phyloP scores from a whole-genome alignment of 176 grass and related monocot species.

The Zizania latifolia region DNA sequence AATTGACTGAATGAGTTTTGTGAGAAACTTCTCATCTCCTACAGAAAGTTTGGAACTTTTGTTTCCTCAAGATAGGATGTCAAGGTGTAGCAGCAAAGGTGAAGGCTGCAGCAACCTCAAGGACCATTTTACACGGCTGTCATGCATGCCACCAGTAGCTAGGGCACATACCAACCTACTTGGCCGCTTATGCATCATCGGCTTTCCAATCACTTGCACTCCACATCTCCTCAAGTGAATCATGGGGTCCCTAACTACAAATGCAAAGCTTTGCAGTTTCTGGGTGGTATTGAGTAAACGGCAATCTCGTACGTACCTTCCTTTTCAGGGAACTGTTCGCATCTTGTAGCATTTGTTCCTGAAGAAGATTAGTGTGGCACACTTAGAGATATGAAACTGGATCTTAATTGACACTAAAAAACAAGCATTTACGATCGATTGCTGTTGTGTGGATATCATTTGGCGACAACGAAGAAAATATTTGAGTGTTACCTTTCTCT shows the following conservation, averaged over 20 bases:
- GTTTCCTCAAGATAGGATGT: background rate
- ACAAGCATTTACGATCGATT: background rate
- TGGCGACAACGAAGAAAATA: background rate
- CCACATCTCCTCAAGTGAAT: background rate
- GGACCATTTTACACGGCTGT: background rate
- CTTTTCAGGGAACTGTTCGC: conserved; percentile 57
- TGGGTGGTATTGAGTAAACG: background rate
- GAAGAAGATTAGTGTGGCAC: background rate
- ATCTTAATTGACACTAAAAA: background rate
- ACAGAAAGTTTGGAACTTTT: background rate
- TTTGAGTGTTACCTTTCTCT: conserved; percentile 47
- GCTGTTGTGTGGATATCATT: background rate
- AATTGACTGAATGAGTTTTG: background rate
- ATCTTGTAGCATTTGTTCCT: conserved; percentile 68
- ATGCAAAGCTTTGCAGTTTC: background rate
- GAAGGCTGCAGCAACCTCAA: background rate
- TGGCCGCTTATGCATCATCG: background rate
- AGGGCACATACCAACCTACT: background rate
- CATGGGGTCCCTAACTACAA: conserved; percentile 23
- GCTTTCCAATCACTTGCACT: conserved; percentile 1
- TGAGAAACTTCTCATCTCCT: too few relatives aligned
- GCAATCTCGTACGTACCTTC: conserved; percentile 49
- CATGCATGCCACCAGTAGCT: background rate
- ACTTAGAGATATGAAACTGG: background rate
- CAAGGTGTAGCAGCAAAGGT: background rate